Evolutionary conservation across 2,329 filamentous ascomycete species (phyloP).

Genomic region (Chlorencoelia australis): DNA sequence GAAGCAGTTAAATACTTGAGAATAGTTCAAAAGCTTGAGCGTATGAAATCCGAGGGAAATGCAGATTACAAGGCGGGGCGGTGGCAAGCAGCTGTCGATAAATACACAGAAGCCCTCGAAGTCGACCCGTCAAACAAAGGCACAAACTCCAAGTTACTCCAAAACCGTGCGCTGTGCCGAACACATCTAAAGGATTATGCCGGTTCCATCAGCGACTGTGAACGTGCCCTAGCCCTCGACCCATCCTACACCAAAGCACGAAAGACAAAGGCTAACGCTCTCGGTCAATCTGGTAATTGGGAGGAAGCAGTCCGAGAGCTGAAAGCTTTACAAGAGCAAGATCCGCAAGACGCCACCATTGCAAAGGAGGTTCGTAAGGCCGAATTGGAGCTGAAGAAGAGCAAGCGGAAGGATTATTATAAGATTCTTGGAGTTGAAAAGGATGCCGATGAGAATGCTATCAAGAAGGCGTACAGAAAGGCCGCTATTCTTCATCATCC

Average conservation of each 20-base stretch:
- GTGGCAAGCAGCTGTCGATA: constrained; percentile 71
- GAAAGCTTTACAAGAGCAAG: constrained; percentile 74
- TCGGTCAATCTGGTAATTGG: constrained; percentile 80
- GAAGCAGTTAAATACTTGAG: constrained; percentile 82
- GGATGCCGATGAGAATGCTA: constrained; percentile 70
- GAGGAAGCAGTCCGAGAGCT: constrained; percentile 83
- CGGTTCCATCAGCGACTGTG: constrained; percentile 75
- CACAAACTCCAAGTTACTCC: constrained; percentile 88
- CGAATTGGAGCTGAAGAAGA: constrained; percentile 95
- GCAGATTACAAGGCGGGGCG: constrained; percentile 75
- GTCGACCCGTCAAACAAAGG: constrained; percentile 83
- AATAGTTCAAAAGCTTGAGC: constrained; percentile 82
- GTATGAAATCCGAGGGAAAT: constrained; percentile 92
- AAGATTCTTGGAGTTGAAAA: constrained; percentile 89
- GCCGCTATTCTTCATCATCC: constrained; percentile 90
- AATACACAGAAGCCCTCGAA: constrained; percentile 73
- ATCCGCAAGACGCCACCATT: constrained; percentile 72
- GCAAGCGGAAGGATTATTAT: constrained; percentile 95
- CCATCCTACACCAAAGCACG: constrained; percentile 80
- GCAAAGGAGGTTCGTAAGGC: constrained; percentile 79
- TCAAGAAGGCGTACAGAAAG: constrained; percentile 96
- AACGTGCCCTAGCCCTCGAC: constrained; percentile 73
- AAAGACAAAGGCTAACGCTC: constrained; percentile 86
- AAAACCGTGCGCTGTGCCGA: constrained; percentile 83
- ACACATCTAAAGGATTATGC: constrained; percentile 77